phyloP scores from a whole-genome alignment of 129 eudicot species.

The Lonicera japonica region DNA sequence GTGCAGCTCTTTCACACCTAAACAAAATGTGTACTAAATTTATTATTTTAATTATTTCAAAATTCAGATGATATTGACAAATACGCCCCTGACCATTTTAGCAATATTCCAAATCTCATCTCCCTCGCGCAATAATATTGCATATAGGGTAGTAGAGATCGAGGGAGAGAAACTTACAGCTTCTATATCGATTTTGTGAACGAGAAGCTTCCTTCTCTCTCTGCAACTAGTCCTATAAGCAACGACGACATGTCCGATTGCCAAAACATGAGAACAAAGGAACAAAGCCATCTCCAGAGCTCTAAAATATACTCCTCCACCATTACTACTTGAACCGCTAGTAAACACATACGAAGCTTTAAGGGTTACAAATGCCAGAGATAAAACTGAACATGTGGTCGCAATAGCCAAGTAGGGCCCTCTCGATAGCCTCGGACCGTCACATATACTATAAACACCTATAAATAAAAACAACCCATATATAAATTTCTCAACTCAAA shows the following conservation, averaged over 20 bases:
- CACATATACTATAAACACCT: conserved; percentile 95
- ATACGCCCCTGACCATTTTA: too few relatives aligned
- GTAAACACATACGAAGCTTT: conserved; percentile 76
- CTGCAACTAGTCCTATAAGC: conserved; percentile 89
- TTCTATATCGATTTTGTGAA: conserved; percentile 86
- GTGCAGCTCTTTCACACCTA: too few relatives aligned
- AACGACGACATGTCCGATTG: conserved; percentile 72
- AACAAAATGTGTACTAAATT: too few relatives aligned
- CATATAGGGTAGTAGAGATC: background rate
- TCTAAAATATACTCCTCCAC: conserved; percentile 17
- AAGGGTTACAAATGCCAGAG: conserved; percentile 72
- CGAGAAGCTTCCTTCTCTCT: conserved; percentile 85
- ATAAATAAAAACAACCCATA: background rate
- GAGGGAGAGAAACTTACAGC: conserved; percentile 58
- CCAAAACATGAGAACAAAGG: conserved; percentile 54
- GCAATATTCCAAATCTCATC: too few relatives aligned
- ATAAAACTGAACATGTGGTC: conserved; percentile 63
- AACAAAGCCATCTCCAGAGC: conserved; percentile 67
- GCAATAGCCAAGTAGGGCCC: conserved; percentile 82
- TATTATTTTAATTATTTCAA: too few relatives aligned
- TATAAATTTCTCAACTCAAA: background rate
- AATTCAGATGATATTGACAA: too few relatives aligned
- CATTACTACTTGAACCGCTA: conserved; percentile 11
- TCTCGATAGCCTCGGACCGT: conserved; percentile 75
- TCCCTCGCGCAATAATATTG: too few relatives aligned